Conservation (phyloP, 2,329 filamentous ascomycete species). For the Raffaelea albimanens region DNA sequence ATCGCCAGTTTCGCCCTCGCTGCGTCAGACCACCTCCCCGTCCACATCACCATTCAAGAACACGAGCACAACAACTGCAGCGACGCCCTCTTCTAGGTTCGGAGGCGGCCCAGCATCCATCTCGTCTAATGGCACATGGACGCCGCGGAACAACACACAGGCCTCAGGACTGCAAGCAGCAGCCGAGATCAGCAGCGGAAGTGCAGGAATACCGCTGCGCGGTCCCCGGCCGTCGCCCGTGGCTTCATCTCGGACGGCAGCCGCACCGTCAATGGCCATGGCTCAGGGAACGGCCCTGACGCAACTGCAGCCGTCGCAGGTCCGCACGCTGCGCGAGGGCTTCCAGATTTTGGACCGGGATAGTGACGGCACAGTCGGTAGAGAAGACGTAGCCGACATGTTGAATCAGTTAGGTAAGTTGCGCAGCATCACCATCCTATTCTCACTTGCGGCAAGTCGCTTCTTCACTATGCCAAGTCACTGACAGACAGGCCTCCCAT, state of each 20-base stretch:
- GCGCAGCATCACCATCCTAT: too few relatives aligned
- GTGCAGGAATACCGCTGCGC: too few relatives aligned
- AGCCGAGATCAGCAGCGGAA: conserved; percentile 19
- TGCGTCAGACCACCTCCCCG: conserved; percentile 58
- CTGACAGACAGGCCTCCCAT: conserved; percentile 54
- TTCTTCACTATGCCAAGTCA: not conserved
- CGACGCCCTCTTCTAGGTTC: conserved; percentile 27
- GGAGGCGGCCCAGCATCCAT: conserved; percentile 26
- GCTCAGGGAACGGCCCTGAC: conserved; percentile 49
- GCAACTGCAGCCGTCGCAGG: conserved; percentile 69
- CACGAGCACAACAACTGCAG: conserved; percentile 22
- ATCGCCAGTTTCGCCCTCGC: conserved; percentile 53
- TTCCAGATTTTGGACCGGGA: conserved; percentile 90
- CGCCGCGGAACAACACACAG: conserved; percentile 22
- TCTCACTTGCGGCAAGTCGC: not conserved
- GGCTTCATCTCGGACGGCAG: not conserved
- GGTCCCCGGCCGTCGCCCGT: not conserved
- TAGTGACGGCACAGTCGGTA: conserved; percentile 73
- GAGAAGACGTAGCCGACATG: conserved; percentile 81
- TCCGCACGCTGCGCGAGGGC: conserved; percentile 80
- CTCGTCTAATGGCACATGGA: conserved; percentile 27
- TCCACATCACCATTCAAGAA: conserved; percentile 48
- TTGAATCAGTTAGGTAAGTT: conserved; percentile 66
- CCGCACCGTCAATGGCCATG: conserved; percentile 14
- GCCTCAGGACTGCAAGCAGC: conserved; percentile 22